phyloP scores from a whole-genome alignment of 306 rosid genomes.

The Cercis canadensis region DNA sequence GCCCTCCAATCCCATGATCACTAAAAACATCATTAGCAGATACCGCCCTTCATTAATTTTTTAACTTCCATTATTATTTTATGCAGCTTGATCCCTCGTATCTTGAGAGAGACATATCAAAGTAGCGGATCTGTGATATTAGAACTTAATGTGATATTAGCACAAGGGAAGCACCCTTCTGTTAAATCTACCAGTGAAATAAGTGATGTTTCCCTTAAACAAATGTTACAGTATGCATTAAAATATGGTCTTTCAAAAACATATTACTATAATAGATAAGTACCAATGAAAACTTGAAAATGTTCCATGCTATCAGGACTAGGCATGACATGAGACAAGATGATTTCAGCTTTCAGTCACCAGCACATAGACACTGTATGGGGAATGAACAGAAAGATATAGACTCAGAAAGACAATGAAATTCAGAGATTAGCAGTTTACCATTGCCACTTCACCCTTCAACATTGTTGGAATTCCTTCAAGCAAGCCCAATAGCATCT shows the following conservation, averaged over 20 bases:
- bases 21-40: constrained; percentile 19
- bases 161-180: no score
- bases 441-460: constrained; percentile 97
- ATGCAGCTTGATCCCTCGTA: neutral
- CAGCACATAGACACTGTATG: neutral
- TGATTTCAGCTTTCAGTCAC: constrained; percentile 17
- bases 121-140: constrained; percentile 3
- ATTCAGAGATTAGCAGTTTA: constrained; percentile 43
- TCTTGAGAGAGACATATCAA: neutral
- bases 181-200: no score
- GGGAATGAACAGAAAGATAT: neutral
- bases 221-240: neutral
- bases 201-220: neutral
- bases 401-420: constrained; percentile 26
- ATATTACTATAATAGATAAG: constrained; percentile 1
- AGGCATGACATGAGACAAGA: constrained; percentile 27
- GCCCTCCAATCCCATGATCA: constrained; percentile 15
- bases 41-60: constrained; percentile 10
- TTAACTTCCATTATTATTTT: constrained; percentile 14
- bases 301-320: neutral
- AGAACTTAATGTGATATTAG: neutral
- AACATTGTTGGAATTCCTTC: constrained; percentile 96
- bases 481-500: constrained; percentile 85
- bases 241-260: constrained; percentile 30
- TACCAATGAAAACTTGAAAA: neutral